Conservation (phyloP, 2,329 filamentous ascomycete species). For the Clonostachys rosea region DNA sequence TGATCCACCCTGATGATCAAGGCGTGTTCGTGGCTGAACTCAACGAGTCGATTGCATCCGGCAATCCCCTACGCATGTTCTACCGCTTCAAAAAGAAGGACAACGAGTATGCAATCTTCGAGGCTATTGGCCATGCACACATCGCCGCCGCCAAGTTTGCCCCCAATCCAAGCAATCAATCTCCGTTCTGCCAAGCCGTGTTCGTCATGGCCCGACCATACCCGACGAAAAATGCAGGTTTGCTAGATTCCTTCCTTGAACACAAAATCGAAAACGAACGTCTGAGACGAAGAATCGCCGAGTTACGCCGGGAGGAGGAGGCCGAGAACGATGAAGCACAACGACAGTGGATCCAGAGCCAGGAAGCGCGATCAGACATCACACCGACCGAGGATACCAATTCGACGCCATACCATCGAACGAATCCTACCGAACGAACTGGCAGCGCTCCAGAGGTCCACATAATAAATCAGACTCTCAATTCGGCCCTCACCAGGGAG, state of each 20-base stretch:
- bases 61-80: constrained; percentile 77
- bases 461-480: constrained; percentile 35
- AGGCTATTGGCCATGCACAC: constrained; percentile 90
- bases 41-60: constrained; percentile 81
- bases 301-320: constrained; percentile 79
- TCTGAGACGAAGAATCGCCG: constrained; percentile 75
- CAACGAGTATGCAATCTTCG: constrained; percentile 73
- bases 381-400: constrained; percentile 41
- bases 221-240: constrained; percentile 77
- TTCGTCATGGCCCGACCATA: constrained; percentile 93
- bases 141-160: constrained; percentile 65
- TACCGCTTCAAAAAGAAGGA: constrained; percentile 78
- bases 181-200: constrained; percentile 77
- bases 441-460: constrained; percentile 64
- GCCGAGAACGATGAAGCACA: constrained; percentile 69
- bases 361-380: constrained; percentile 50
- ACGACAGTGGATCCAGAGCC: constrained; percentile 53
- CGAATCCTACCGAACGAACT: constrained; percentile 28
- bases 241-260: constrained; percentile 90
- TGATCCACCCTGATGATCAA: constrained; percentile 82
- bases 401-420: constrained; percentile 12
- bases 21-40: constrained; percentile 81
- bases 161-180: constrained; percentile 58
- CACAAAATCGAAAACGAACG: constrained; percentile 97
- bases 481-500: constrained; percentile 69